Evolutionary conservation across 805 yeast genomes (phyloP), one percentile per base, ranked within the genome.

Genomic region (Suhomyces vadensis): DNA sequence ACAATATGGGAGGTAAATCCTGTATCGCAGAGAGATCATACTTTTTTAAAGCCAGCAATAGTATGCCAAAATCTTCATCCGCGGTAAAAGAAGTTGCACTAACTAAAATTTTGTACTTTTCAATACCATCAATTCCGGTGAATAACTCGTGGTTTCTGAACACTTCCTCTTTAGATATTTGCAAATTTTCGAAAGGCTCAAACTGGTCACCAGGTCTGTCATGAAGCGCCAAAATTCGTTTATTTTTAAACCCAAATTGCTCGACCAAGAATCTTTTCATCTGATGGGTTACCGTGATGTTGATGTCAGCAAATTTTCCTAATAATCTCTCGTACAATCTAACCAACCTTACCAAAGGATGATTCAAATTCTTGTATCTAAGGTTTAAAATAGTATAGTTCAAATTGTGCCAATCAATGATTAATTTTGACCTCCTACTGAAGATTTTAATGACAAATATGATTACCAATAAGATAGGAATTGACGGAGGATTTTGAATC

Each of bases 331-430:
- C 99, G 56, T 91, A 85, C 5, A 65, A 44, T 44, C 69, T 78
- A 58, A 87, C 75, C 2, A 81, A 23, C 40, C 68, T 61, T 2
- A 90, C 95, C 43, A 87, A 63, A 0, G 85, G 82, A 57, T 87
- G 87, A 25, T 64, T 65, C 39, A 64, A 60, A 43, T 74, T 74
- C 4, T 73, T 58, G 52, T 81, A 79, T 53, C 81, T 81, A 57
- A 92, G 60, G 42, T 85, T 83, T 45, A 94, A 65, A 21, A 94
- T 87, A 1, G 95, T 79, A 63, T 79, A 92, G 31, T 95, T 96
- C 54, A 94, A 72, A 63, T 94, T 94, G 64, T 94, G 99, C 99
- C 99, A 94, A 65, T 94, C 99, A 39, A 94, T 79, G 16, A 94
- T 75, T 19, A 92, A 64, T 56, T 77, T 74, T 4, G 91, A 72